Base-by-base conservation (phyloP, 2,329 filamentous ascomycete genomes). In the Exophiala xenobiotica region DNA sequence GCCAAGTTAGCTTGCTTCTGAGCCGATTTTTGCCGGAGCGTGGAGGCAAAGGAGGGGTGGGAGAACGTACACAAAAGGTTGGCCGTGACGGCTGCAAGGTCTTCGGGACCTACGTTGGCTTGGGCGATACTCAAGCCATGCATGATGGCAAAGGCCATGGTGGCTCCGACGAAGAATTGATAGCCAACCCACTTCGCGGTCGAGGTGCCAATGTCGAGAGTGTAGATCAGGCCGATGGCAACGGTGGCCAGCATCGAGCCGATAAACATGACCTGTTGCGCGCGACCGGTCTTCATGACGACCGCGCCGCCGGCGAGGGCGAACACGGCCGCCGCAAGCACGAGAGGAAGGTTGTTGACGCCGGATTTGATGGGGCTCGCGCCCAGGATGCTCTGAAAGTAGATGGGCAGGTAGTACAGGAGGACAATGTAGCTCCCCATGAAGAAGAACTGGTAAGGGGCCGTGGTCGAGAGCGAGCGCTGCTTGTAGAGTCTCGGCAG, bases 321-420 rank as follows among this genome's bases (percentile, higher is more conserved):
- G 3, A 49, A 46, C 5, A 41, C 14, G 33, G 23, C 27, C 4
- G 46, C 23, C 9, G 49, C 43, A 24, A 69, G 64, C 4, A 70
- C 53, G 0, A 71, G 68, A 0, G 65, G 61, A 7, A 65, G 63
- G 6, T 65, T 62, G 16, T 61, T 64, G 5, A 75, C 67, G 3
- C 67, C 64, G 2, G 38, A 40, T n/a, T 20, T 20, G 38, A 40
- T 40, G 19, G 38, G 8, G 38, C 38, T 40, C 8, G 14, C 38
- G 22, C 20, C 38, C 18, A 23, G 23, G n/a, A 40, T 20, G 38
- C 38, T 40, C 42, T 75, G 73, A 47, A 74, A 74, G 48, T 70
- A 75, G 1, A 73, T 62, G 4, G 68, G 58, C n/a, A 71, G 56
- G 47, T 69, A 70, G 51, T 63, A 70, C 14, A 61, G 61, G 56